Conservation (phyloP, 345 rosid species). For the Cardamine chenopodiifolia region DNA sequence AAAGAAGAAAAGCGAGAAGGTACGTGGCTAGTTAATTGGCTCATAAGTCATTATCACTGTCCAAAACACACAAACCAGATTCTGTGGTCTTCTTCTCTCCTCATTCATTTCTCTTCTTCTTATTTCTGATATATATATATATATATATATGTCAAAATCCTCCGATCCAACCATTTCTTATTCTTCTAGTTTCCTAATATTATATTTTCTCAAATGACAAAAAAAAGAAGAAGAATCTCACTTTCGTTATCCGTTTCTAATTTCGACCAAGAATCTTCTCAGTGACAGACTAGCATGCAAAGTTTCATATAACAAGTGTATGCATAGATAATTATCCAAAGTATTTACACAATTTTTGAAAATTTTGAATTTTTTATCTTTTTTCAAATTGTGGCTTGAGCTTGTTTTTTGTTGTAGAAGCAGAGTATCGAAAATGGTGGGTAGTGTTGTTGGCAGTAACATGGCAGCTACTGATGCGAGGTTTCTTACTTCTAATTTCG, state of each 20-base stretch:
- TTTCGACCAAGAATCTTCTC: conserved; percentile 37
- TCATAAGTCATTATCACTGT: conserved; percentile 36
- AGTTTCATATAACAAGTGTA: conserved; percentile 28
- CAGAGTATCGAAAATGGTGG: conserved; percentile 32
- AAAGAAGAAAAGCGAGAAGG: conserved; percentile 37
- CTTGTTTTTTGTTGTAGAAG: conserved; percentile 34
- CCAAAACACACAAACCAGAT: conserved; percentile 11
- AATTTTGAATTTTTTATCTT: background rate
- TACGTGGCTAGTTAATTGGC: conserved; percentile 47
- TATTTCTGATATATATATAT: background rate
- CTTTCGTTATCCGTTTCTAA: conserved; percentile 42
- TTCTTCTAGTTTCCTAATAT: background rate
- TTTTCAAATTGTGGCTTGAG: background rate
- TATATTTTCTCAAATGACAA: background rate
- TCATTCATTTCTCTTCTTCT: background rate
- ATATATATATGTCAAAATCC: conserved; percentile 23
- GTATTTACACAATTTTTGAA: background rate
- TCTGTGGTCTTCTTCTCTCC: conserved; percentile 39
- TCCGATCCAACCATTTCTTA: conserved; percentile 40
- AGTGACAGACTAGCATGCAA: conserved; percentile 36
- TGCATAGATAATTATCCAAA: conserved; percentile 25
- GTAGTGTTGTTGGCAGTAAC: conserved; percentile 38
- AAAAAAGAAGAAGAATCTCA: background rate
- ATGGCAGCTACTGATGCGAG: conserved; percentile 43
- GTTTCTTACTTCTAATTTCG: conserved; percentile 43